These are phyloP conservation scores for Peronospora belbahrii DNA, from an alignment of 352 stramenopile species.

Conservation along the genomic window DNA sequence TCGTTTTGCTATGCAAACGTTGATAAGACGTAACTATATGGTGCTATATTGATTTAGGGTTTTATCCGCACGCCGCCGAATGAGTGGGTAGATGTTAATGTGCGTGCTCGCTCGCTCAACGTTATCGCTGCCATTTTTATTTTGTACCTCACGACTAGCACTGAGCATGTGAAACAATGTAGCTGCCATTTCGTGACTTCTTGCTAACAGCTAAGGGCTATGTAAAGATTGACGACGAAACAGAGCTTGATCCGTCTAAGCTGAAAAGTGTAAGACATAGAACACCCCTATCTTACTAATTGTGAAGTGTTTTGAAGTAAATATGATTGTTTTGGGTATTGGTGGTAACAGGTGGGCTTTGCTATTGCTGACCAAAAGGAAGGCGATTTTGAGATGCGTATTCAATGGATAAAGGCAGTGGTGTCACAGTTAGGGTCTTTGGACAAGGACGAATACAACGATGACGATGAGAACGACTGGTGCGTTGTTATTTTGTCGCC, in stretches of 20 bases:
- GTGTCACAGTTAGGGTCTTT: conserved; percentile 49
- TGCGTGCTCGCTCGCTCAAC: conserved; percentile 15
- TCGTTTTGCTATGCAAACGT: neutral
- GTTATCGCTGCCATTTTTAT: neutral
- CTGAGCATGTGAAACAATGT: neutral
- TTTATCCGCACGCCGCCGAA: conserved; percentile 77
- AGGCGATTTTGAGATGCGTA: conserved; percentile 73
- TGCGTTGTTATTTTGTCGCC: conserved; percentile 3
- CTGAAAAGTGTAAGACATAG: conserved; percentile 53
- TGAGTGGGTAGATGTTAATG: conserved; percentile 78
- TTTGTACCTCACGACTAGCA: neutral
- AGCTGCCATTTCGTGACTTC: conserved; percentile 75
- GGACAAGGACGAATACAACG: conserved; percentile 23
- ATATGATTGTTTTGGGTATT: neutral
- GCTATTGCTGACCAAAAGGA: conserved; percentile 82
- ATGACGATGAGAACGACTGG: conserved; percentile 28
- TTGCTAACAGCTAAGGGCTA: conserved; percentile 80
- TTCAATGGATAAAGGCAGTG: conserved; percentile 84
- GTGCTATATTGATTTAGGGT: conserved; percentile 26
- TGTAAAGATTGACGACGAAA: conserved; percentile 74
- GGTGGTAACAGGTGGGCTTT: conserved; percentile 52
- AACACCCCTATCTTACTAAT: neutral
- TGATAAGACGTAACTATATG: neutral
- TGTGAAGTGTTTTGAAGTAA: neutral
- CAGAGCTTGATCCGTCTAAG: conserved; percentile 60